These are phyloP conservation scores for Sphenostylis stenocarpa DNA, from an alignment of 306 rosid genomes.

Conservation along the genomic window DNA sequence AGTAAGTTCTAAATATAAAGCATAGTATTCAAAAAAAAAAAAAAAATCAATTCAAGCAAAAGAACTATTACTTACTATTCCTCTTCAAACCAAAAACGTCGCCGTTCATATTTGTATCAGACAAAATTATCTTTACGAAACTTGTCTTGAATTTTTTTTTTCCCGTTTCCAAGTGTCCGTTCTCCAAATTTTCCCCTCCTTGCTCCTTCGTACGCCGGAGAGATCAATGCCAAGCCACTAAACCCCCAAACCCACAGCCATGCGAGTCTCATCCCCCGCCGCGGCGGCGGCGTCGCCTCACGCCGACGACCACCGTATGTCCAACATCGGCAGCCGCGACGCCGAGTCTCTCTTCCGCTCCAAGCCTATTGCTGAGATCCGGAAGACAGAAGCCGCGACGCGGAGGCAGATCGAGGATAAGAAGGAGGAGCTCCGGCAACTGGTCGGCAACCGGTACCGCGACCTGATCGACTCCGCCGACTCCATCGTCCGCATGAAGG, in stretches of 20 bases:
- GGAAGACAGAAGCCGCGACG: conserved; percentile 65
- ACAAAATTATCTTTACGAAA: conserved; percentile 8
- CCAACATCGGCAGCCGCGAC: conserved; percentile 55
- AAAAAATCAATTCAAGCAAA: neutral
- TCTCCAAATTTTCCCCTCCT: conserved; percentile 2
- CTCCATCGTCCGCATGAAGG: conserved; percentile 85
- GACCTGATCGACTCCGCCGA: conserved; percentile 98
- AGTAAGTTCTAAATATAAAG: neutral
- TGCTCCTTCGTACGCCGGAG: conserved; percentile 17
- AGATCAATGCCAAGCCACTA: conserved; percentile 22
- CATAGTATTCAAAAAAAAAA: neutral
- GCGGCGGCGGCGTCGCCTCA: conserved; percentile 21
- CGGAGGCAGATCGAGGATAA: conserved; percentile 85
- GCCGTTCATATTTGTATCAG: neutral
- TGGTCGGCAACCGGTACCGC: conserved; percentile 91
- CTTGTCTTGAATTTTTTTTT: neutral
- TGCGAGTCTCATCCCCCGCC: conserved; percentile 43
- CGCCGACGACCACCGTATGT: conserved; percentile 44
- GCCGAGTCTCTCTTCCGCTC: conserved; percentile 85
- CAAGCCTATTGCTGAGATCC: conserved; percentile 84
- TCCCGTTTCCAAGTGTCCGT: neutral
- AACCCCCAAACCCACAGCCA: conserved; percentile 32
- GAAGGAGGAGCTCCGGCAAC: conserved; percentile 98
- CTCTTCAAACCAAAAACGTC: conserved; percentile 5
- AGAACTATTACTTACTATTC: no score